A percentile compares a stretch with the other conserved stretches of the same genome.
Conservation (phyloP, 2,329 filamentous ascomycete genomes). For the Fusarium globosum region DNA sequence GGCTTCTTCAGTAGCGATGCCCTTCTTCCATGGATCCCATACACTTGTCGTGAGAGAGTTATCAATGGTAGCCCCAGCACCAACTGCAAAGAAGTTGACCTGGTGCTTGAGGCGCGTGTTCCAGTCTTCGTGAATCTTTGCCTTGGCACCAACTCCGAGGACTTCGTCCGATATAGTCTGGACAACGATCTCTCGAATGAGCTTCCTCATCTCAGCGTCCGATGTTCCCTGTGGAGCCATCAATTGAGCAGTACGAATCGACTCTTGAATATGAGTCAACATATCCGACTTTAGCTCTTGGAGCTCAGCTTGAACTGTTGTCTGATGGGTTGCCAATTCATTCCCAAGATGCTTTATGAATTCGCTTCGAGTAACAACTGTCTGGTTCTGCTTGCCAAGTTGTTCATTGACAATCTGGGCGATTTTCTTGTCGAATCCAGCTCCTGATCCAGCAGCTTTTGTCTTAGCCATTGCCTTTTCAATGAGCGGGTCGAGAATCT, state of each 20-base stretch:
- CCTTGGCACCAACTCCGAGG: conserved; percentile 59
- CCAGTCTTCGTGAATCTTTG: conserved; percentile 59
- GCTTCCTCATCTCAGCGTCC: conserved; percentile 53
- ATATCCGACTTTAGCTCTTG: conserved; percentile 51
- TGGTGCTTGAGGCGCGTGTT: conserved; percentile 60
- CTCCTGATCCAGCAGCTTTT: conserved; percentile 48
- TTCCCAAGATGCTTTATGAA: conserved; percentile 58
- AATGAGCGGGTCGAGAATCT: conserved; percentile 49
- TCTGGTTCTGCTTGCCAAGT: conserved; percentile 46
- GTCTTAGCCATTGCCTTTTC: conserved; percentile 51
- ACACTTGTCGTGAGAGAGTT: conserved; percentile 68
- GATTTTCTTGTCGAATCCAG: conserved; percentile 51
- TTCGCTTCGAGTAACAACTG: conserved; percentile 60
- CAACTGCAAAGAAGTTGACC: conserved; percentile 79
- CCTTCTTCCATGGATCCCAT: conserved; percentile 52
- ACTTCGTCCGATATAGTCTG: conserved; percentile 59
- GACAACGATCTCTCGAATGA: conserved; percentile 56
- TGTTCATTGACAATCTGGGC: conserved; percentile 53
- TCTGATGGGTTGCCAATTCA: conserved; percentile 52
- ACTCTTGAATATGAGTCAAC: conserved; percentile 48
- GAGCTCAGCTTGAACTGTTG: conserved; percentile 56
- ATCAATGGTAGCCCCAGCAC: conserved; percentile 75
- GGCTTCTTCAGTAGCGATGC: conserved; percentile 14
- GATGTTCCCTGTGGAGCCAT: conserved; percentile 49
- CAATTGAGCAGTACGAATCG: conserved; percentile 44